phyloP scores from a whole-genome alignment of 2,329 filamentous ascomycete species.

The Fusarium azukiicola region DNA sequence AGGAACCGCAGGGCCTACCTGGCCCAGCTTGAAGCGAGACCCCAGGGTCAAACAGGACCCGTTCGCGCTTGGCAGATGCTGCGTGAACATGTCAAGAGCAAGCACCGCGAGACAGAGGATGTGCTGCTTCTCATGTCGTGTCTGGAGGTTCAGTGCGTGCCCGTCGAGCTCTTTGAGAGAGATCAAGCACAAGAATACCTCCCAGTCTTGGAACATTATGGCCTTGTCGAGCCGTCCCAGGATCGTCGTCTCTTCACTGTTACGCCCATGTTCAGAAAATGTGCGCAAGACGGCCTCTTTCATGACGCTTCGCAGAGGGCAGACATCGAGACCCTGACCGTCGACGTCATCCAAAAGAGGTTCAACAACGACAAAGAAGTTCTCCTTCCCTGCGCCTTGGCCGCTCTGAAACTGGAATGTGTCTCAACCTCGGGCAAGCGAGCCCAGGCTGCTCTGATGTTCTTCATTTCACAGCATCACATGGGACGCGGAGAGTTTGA shows the following conservation, averaged over 20 bases:
- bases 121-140: slow-evolving; percentile 26
- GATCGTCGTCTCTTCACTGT: neutral
- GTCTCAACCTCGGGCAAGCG: neutral
- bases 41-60: neutral
- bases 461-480: neutral
- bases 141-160: slow-evolving; percentile 25
- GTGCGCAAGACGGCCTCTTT: neutral
- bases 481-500: neutral
- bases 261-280: neutral
- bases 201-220: slow-evolving; percentile 19
- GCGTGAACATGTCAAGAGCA: neutral
- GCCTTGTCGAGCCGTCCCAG: slow-evolving; percentile 17
- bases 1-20: neutral
- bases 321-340: neutral
- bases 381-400: neutral
- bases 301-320: neutral
- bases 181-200: slow-evolving; percentile 11
- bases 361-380: neutral
- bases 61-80: neutral
- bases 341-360: neutral
- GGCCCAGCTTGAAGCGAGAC: neutral
- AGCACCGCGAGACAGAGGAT: neutral
- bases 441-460: neutral
- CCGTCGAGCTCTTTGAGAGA: slow-evolving; percentile 8
- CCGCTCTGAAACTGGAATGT: neutral